phyloP scores from a whole-genome alignment of 2,329 filamentous ascomycete species.

The Corniculantispora saksenae region DNA sequence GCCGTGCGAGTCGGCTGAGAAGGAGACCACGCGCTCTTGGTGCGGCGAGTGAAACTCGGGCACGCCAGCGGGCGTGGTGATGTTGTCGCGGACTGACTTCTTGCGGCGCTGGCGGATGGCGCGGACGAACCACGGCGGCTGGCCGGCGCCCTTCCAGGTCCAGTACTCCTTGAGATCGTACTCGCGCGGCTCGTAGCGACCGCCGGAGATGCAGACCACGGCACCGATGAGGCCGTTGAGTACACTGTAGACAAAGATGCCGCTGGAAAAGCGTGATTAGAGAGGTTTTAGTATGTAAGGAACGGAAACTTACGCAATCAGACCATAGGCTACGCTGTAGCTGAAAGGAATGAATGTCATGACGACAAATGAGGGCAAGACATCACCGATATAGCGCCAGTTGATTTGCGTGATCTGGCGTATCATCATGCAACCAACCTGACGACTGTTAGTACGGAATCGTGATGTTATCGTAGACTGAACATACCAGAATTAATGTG shows the following conservation, averaged over 20 bases:
- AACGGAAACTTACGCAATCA: conserved; percentile 62
- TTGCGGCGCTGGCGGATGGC: conserved; percentile 30
- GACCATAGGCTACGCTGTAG: conserved; percentile 76
- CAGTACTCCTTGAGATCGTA: conserved; percentile 59
- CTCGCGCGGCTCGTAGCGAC: conserved; percentile 48
- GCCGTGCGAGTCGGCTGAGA: conserved; percentile 21
- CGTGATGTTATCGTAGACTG: neutral
- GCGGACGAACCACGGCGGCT: conserved; percentile 50
- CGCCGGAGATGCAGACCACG: conserved; percentile 45
- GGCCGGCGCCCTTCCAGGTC: conserved; percentile 52
- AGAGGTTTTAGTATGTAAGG: neutral
- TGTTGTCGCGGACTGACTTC: neutral
- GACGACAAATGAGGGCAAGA: conserved; percentile 74
- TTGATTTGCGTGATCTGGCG: conserved; percentile 74
- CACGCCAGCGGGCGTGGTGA: neutral
- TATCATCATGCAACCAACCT: conserved; percentile 78
- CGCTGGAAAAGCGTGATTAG: conserved; percentile 37
- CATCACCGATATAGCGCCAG: conserved; percentile 75
- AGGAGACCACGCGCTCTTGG: conserved; percentile 16
- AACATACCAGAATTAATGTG: conserved; percentile 64
- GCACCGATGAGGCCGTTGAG: conserved; percentile 51
- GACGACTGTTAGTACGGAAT: neutral
- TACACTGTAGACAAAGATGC: conserved; percentile 55
- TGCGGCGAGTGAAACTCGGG: conserved; percentile 5
- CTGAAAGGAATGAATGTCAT: conserved; percentile 76